Evolutionary conservation across 768 basidiomycete species (phyloP), one percentile per base, ranked within the genome.

Genomic region (Podaxis sp.): DNA sequence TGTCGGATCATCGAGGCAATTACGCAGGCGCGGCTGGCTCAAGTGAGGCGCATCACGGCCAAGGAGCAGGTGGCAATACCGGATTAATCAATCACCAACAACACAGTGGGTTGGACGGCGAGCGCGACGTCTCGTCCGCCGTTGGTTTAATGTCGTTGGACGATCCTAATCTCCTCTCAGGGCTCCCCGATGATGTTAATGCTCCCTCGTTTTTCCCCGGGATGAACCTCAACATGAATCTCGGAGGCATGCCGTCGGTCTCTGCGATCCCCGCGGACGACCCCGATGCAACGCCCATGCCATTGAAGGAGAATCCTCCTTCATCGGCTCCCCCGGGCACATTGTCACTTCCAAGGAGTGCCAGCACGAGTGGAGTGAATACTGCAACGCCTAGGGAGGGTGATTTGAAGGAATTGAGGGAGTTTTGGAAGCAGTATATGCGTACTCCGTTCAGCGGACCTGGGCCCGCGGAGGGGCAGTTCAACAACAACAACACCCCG

Each of bases 71-170:
- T 24, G 6, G 54, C 60, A 53, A 53, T 26, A 15, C 7, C 36
- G 22, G n/a, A 20, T 24, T 51, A 20, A 37, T 40, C 4, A 54
- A 26, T 56, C 28, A 37, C n/a, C 62, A 63, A 12, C 50, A 56
- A 48, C 56, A 58, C 5, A 58, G 56, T 53, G 50, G 55, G 57
- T 64, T 58, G 17, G 30, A 33, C 51, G 64, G 44, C 49, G 64
- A 60, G 26, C 77, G 75, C 28, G 79, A 75, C 0, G 83, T 89
- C 68, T 84, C 82, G 3, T 82, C 80, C 24, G 87, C 87, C 1
- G 92, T 93, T 70, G 91, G 89, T 7, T 79, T 88, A 56, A 84
- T 93, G 86, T 86, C 85, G 20, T 79, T 93, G 56, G 90, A 91
- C 61, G 91, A 93, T 69, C 84, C 86, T 1, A 82, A 82, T 58